Evolutionary conservation across 768 basidiomycete species (phyloP), one percentile per base, ranked within the genome.

Genomic region (Termitomyces sp.): DNA sequence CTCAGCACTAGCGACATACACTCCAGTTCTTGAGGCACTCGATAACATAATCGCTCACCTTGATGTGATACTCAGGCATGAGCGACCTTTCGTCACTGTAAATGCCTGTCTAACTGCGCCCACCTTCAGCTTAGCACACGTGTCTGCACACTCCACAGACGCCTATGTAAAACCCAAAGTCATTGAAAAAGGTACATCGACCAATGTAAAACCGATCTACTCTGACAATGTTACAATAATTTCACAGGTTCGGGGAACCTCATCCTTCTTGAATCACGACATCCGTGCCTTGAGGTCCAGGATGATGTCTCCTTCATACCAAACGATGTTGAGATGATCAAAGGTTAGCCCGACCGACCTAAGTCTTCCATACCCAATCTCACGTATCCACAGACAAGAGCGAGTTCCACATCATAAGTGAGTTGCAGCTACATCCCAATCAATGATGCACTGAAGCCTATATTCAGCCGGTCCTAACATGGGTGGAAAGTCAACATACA

Each of bases 401-500:
- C 60, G 96, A 98, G 68, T 95, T 99, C 71, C 88, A 92, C 57
- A 95, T 98, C 52, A 95, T 98, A 61, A 98, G 89, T 90, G 62
- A 56, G 84, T 32, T 16, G 48, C 6, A 18, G 7, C 9, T 35
- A 23, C 10, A 46, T 15, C 16, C 16, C 32, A n/a, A 35, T 27
- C 5, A 6, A 32, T 23, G 25, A 22, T 27, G 25, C 6, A 50
- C 44, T 57, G 38, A 45, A 38, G 39, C 20, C 18, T 45, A 46
- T 44, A 32, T 22, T 5, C 54, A 91, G 90, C 96, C 20, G 97
- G 97, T 5, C 97, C 97, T 0, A 99, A 99, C 70, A 98, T 98
- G 91, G 97, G 97, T 50, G 97, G 97, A 56, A 99, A 99, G 71
- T 94, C 91, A 45, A 98, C 96, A 0, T 98, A 95, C 63, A 96